These are phyloP conservation scores for Arachis monticola DNA, from an alignment of 331 rosid genomes.

Conservation along the genomic window DNA sequence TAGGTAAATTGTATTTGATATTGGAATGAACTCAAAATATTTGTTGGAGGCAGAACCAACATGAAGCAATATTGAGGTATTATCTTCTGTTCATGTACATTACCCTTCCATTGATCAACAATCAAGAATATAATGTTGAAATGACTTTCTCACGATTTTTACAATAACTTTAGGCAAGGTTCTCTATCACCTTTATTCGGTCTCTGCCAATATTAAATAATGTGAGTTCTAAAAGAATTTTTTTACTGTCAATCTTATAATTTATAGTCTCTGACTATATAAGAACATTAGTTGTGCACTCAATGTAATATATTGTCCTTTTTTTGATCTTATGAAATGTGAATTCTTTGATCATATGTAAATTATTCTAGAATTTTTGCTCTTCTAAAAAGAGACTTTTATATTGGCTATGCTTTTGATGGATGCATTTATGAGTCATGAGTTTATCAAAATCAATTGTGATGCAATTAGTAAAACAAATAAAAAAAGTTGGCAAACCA, in stretches of 20 bases:
- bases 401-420: too few relatives aligned
- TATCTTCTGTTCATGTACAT: constrained; percentile 26
- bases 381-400: too few relatives aligned
- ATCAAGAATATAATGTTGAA: constrained; percentile 27
- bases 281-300: constrained; percentile 11
- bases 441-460: constrained; percentile 55
- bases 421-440: background rate
- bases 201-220: constrained; percentile 86
- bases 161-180: constrained; percentile 56
- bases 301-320: constrained; percentile 4
- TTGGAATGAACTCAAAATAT: constrained; percentile 71
- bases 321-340: constrained; percentile 11
- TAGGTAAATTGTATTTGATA: constrained; percentile 83
- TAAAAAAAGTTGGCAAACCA: constrained; percentile 84
- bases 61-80: constrained; percentile 73
- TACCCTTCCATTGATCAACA: constrained; percentile 6
- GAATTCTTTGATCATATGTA: background rate
- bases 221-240: constrained; percentile 52
- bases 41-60: constrained; percentile 71
- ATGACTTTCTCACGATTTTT: constrained; percentile 67
- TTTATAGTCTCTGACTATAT: background rate
- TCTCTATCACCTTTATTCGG: constrained; percentile 48
- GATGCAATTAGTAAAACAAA: constrained; percentile 78
- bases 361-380: too few relatives aligned
- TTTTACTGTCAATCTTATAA: background rate